Evolutionary conservation across 495 filamentous ascomycete genomes (phyloP).

Genomic region (Massariosphaeria phaeospora): DNA sequence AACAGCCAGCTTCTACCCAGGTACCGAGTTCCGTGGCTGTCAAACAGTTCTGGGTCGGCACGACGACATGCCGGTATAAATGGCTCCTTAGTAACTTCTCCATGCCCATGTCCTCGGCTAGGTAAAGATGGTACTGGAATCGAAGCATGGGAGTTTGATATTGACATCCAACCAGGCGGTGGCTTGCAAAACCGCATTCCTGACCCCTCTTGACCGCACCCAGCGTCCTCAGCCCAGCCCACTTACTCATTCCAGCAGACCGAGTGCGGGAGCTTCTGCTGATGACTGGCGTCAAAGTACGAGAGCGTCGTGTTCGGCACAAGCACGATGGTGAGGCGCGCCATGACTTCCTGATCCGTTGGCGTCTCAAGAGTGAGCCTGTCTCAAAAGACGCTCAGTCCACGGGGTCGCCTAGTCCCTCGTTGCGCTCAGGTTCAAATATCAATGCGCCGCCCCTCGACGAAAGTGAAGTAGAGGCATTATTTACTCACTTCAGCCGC

Average conservation of each 20-base stretch:
- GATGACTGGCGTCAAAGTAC: not conserved
- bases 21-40: too few species aligned
- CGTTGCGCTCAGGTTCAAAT: constrained; percentile 7
- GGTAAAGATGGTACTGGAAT: too few species aligned
- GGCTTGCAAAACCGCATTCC: not conserved
- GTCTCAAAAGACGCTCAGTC: constrained; percentile 15
- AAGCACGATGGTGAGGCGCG: not conserved
- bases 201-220: not conserved
- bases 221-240: not conserved
- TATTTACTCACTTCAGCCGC: not conserved
- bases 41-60: too few species aligned
- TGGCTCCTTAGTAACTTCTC: too few species aligned
- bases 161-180: not conserved
- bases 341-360: constrained; percentile 19
- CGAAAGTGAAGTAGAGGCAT: too few species aligned
- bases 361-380: constrained; percentile 12
- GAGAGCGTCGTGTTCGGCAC: not conserved
- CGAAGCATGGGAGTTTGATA: not conserved
- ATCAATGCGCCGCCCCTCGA: constrained; percentile 13
- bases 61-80: too few species aligned
- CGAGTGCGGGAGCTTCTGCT: not conserved
- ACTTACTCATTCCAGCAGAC: not conserved
- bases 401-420: not conserved
- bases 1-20: too few species aligned
- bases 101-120: too few species aligned